Evolutionary conservation across 495 filamentous ascomycete species (phyloP).

Genomic region (Xeromyces bisporus): DNA sequence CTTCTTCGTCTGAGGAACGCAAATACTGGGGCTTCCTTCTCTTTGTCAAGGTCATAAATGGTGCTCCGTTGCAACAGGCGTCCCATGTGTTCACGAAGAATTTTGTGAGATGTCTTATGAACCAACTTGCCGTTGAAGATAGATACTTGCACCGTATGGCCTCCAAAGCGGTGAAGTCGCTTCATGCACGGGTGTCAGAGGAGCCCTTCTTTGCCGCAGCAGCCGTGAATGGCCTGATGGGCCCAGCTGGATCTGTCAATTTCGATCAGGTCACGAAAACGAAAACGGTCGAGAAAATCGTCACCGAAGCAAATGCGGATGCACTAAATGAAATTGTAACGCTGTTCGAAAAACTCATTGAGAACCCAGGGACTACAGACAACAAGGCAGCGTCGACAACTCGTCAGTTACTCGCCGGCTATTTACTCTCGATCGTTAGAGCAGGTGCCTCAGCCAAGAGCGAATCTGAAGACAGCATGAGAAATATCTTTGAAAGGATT

Average conservation of each 20-base stretch:
- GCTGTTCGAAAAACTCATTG: slow-evolving; percentile 24
- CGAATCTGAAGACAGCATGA: slow-evolving; percentile 16
- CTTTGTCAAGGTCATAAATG: slow-evolving; percentile 51
- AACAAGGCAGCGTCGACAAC: slow-evolving; percentile 27
- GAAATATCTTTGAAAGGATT: slow-evolving; percentile 22
- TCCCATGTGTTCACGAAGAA: slow-evolving; percentile 59
- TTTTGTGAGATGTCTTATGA: slow-evolving; percentile 65
- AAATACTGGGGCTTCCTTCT: slow-evolving; percentile 86
- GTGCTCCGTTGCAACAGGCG: slow-evolving; percentile 28
- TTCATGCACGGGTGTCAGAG: slow-evolving; percentile 47
- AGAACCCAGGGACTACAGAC: slow-evolving; percentile 21
- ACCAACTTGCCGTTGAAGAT: slow-evolving; percentile 70
- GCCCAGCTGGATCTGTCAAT: slow-evolving; percentile 49
- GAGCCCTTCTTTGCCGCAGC: slow-evolving; percentile 41
- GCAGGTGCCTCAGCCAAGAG: slow-evolving; percentile 20
- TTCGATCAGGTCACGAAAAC: slow-evolving; percentile 81
- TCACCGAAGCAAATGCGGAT: slow-evolving; percentile 41
- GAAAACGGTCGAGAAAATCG: slow-evolving; percentile 66
- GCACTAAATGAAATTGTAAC: slow-evolving; percentile 25
- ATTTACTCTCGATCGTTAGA: slow-evolving; percentile 29
- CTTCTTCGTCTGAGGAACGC: slow-evolving; percentile 63
- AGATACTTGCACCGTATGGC: slow-evolving; percentile 74
- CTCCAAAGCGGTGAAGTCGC: slow-evolving; percentile 47
- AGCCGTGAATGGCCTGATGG: slow-evolving; percentile 48
- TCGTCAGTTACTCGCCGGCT: slow-evolving; percentile 31